phyloP scores from a whole-genome alignment of 352 stramenopile species.

The Phytophthora uliginosa region DNA sequence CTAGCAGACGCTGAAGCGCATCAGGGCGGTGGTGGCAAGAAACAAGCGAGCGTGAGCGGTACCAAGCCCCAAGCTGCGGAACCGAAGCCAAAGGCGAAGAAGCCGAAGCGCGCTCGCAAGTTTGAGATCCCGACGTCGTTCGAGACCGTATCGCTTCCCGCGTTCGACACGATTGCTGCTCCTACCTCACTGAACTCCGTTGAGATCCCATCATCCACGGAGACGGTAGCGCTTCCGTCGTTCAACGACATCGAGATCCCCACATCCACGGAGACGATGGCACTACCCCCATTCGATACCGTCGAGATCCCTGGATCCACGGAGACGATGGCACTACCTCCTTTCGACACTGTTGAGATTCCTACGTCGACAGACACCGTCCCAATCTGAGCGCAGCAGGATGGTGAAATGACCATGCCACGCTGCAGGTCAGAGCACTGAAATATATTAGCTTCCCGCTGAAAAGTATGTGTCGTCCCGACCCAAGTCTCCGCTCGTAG shows the following conservation, averaged over 20 bases:
- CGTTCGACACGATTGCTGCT: conserved; percentile 15
- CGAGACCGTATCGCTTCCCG: conserved; percentile 27
- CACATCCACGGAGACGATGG: conserved; percentile 16
- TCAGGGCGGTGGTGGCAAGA: conserved; percentile 26
- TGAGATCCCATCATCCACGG: conserved; percentile 19
- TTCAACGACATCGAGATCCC: conserved; percentile 13
- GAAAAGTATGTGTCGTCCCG: background rate
- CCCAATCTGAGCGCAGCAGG: background rate
- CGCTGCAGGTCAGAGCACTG: background rate
- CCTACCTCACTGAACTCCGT: conserved; percentile 15
- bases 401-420: background rate
- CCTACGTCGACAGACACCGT: background rate
- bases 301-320: background rate
- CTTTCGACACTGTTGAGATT: background rate
- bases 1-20: conserved; percentile 39
- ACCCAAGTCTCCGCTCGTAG: background rate
- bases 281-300: background rate
- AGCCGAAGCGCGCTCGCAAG: conserved; percentile 36
- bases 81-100: conserved; percentile 24
- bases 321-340: background rate
- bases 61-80: conserved; percentile 7
- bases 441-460: background rate
- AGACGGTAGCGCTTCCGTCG: conserved; percentile 18
- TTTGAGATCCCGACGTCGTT: conserved; percentile 43
- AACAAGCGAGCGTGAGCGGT: background rate